Base-by-base conservation (phyloP, 768 basidiomycete species). In the Mycena latifolia region DNA sequence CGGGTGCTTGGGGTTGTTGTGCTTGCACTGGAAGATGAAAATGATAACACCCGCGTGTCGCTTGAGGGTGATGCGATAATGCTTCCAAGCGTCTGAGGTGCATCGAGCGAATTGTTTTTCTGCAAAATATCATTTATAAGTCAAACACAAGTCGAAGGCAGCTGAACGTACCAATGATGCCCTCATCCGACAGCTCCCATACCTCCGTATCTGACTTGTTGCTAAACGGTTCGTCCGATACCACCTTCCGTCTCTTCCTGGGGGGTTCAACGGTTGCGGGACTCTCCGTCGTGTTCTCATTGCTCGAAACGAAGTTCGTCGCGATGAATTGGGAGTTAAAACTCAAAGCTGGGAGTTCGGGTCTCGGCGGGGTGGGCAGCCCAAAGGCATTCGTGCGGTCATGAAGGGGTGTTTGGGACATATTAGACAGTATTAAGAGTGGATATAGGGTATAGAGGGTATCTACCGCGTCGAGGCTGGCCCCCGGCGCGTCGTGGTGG, bases 1-100 rank as follows among this genome's bases (percentile, higher is more conserved):
- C 6, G 39, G 50, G 31, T 33, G 31, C 31, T 33, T 33, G 31
- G 31, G 31, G 18, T 61, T 31, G 50, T 17, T 14, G 6, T 45
- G 39, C 24, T 61, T 61, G 51, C 59, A 61, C 5, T 45, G 50
- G 17, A 61, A 61, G 2, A 61, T n/a, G 39, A 61, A 61, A 33
- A 47, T 41, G 27, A 61, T 61, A 20, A 52, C 50, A 10, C 59
- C 50, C 3, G 24, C 39, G 12, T 52, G 20, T 43, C 59, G 59
- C 27, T 52, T 51, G 27, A 61, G n/a, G 29, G 59, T 52, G 59
- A 61, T 61, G 14, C 5, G 5, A 31, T 61, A 61, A 39, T 61
- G 60, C 22, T 54, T 61, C 60, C 60, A 61, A 3, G 60, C 43
- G 6, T 22, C 31, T 0, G 60, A 61, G 51, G 60, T 53, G 31